These are phyloP conservation scores for Ceratocystiopsis brevicomis DNA, from an alignment of 2,329 filamentous ascomycete genomes.

Conservation along the genomic window DNA sequence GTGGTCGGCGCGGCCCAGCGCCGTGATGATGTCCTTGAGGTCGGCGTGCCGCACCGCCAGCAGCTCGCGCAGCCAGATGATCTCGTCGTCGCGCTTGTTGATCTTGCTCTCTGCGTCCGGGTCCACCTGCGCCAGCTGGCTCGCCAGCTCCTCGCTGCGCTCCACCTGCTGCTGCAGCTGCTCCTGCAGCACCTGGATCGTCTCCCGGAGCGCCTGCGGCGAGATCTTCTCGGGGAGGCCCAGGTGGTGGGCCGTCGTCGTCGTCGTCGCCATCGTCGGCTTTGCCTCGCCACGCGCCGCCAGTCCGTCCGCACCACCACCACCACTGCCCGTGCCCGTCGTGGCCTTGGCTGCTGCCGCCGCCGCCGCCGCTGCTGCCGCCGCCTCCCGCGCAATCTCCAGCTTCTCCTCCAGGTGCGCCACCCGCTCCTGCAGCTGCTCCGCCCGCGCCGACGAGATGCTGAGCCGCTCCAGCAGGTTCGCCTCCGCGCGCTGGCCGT, in stretches of 20 bases:
- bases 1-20: constrained; percentile 55
- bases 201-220: constrained; percentile 83
- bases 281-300: constrained; percentile 9
- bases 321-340: too few species aligned
- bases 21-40: constrained; percentile 74
- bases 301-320: too few species aligned
- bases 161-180: constrained; percentile 88
- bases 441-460: constrained; percentile 65
- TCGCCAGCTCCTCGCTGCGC: constrained; percentile 72
- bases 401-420: constrained; percentile 76
- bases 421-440: constrained; percentile 73
- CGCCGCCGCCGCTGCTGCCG: constrained; percentile 63
- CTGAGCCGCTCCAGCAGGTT: constrained; percentile 65
- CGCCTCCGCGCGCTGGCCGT: constrained; percentile 61
- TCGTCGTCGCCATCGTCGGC: constrained; percentile 6
- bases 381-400: constrained; percentile 74
- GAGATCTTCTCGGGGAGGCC: constrained; percentile 70
- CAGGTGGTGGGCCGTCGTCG: too few species aligned
- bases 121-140: constrained; percentile 47
- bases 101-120: constrained; percentile 65
- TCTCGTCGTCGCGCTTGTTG: constrained; percentile 83
- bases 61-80: constrained; percentile 84
- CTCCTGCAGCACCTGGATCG: constrained; percentile 89
- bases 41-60: constrained; percentile 81
- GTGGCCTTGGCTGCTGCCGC: constrained; percentile 21